Conservation (phyloP, 176 grass and related monocot genomes). For the Eleusine indica region DNA sequence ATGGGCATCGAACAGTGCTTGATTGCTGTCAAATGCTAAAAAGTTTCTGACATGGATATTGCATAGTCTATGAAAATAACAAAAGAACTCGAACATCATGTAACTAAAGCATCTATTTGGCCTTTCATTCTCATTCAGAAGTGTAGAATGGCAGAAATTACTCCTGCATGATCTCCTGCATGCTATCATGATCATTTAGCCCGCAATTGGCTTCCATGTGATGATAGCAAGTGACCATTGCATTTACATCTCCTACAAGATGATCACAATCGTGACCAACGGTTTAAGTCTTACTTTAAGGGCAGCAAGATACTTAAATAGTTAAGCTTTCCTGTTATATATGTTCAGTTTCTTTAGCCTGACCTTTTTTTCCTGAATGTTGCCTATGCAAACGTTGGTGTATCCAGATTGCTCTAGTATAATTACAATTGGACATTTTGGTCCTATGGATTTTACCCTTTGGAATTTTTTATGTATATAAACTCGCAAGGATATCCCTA, state of each 20-base stretch:
- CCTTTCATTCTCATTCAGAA: neutral
- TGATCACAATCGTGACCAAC: neutral
- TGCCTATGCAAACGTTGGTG: neutral
- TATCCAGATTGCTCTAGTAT: neutral
- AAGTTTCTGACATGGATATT: neutral
- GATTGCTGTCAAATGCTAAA: neutral
- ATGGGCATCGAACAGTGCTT: neutral
- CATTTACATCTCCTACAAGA: neutral
- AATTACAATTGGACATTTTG: neutral
- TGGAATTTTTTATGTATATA: too few relatives aligned
- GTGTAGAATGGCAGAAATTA: too few relatives aligned
- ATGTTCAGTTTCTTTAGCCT: neutral
- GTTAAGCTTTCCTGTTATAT: neutral
- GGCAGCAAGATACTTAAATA: slow-evolving; percentile 3
- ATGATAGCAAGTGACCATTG: neutral
- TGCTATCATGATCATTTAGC: too few relatives aligned
- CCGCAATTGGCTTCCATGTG: too few relatives aligned
- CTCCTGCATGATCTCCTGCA: too few relatives aligned
- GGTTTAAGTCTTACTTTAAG: neutral
- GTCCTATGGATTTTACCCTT: too few relatives aligned
- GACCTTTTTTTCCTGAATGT: neutral
- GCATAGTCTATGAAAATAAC: neutral
- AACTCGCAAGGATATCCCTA: too few relatives aligned
- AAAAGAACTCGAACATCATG: neutral
- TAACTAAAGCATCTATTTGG: neutral